Evolutionary conservation across 108 stramenopile species (phyloP), one percentile per base, ranked within the genome.

Genomic region (Craspedostauros australis): DNA sequence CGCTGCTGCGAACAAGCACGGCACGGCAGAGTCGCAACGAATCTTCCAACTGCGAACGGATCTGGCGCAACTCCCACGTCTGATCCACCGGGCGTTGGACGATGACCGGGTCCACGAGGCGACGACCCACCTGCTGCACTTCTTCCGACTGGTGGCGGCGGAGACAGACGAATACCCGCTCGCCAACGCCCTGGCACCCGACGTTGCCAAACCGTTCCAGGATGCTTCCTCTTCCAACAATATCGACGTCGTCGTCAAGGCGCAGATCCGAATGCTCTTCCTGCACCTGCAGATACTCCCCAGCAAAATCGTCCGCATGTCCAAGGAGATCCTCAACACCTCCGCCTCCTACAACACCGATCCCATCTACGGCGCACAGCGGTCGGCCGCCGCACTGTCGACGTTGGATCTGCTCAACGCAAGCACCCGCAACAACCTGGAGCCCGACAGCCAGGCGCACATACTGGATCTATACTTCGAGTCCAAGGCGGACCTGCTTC

Each of bases 381-480:
- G 26, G 27, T 70, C 83, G 18, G 91, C 91, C 0, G 70, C 80
- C 20, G 84, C 91, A 9, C 50, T 93, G 12, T 65, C 77, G 3
- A 69, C 91, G 0, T 42, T 93, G 29, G 80, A 87, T 58, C 42
- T 88, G 34, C 41, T 93, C 39, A 48, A 68, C 11, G n/a, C n/a
- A n/a, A n/a, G n/a, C n/a, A n/a, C n/a, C n/a, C n/a, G n/a, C n/a
- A n/a, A n/a, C n/a, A n/a, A n/a, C n/a, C 64, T 76, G 28, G 12
- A 31, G 8, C 15, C 46, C 12, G 57, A 65, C n/a, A 29, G 57
- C 26, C 18, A 45, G 9, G 49, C 30, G 27, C 40, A 63, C 42
- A 53, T 93, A 4, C 50, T 93, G 21, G 91, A 93, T 50, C 27
- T 80, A 29, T 93, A 93, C 65, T 93, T 82, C 60, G 87, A 87